phyloP scores from a whole-genome alignment of 371 early-diverging fungal genomes.

The Mortierella polycephala region DNA sequence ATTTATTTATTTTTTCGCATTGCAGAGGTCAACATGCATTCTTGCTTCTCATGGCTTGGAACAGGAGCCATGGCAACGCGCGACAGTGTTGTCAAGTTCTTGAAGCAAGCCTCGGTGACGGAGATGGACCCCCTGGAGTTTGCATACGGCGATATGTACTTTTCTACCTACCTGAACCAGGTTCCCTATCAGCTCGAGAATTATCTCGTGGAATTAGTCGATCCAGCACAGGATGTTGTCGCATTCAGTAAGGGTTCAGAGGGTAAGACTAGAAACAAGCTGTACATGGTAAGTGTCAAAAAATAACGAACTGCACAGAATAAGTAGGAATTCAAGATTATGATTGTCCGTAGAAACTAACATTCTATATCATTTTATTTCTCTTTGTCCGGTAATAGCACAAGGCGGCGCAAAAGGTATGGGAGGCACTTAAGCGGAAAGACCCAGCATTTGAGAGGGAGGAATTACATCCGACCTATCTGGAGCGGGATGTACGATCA shows the following conservation, averaged over 20 bases:
- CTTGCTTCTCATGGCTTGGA: constrained; percentile 66
- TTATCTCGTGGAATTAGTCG: constrained; percentile 49
- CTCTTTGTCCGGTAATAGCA: constrained; percentile 36
- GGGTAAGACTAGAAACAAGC: constrained; percentile 56
- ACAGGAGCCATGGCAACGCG: constrained; percentile 67
- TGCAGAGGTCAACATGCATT: constrained; percentile 63
- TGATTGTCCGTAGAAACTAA: not conserved
- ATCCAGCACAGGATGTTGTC: constrained; percentile 43
- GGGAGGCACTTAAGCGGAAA: constrained; percentile 53
- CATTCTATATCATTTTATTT: not conserved
- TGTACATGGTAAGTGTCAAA: constrained; percentile 53
- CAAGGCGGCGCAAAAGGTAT: constrained; percentile 56
- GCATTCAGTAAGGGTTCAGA: constrained; percentile 56
- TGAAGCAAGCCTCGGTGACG: constrained; percentile 57
- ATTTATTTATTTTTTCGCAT: not conserved
- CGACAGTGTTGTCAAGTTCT: constrained; percentile 61
- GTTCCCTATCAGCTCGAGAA: constrained; percentile 67
- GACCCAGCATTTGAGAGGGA: constrained; percentile 53
- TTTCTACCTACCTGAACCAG: constrained; percentile 67
- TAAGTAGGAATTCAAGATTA: not conserved
- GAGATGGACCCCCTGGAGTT: constrained; percentile 63
- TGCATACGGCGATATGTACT: constrained; percentile 70
- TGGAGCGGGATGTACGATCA: constrained; percentile 58
- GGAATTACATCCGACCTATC: constrained; percentile 55
- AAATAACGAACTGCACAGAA: too few relatives aligned